Conservation (phyloP, 2,329 filamentous ascomycete species). For the Hysterium pulicare region DNA sequence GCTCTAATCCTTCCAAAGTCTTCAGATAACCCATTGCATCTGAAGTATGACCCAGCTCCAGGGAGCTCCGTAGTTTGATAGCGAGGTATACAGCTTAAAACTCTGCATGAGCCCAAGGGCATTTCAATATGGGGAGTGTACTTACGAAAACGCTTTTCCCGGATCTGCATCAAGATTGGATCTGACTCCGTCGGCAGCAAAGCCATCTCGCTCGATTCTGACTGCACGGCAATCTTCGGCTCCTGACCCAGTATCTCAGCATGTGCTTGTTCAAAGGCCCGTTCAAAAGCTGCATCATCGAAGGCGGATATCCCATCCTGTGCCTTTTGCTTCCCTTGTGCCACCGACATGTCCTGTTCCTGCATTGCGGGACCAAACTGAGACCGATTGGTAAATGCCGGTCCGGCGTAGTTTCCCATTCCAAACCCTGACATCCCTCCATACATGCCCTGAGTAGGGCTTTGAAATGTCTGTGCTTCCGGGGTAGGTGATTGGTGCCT, state of each 20-base stretch:
- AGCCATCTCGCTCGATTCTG: too few relatives aligned
- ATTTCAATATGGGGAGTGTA: constrained; percentile 10
- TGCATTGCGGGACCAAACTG: constrained; percentile 13
- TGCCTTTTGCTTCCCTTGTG: constrained; percentile 32
- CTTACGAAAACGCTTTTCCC: constrained; percentile 33
- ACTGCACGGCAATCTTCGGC: too few relatives aligned
- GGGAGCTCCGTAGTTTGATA: constrained; percentile 32
- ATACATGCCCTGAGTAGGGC: constrained; percentile 19
- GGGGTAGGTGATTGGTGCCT: constrained; percentile 34
- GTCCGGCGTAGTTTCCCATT: constrained; percentile 24
- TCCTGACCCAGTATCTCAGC: constrained; percentile 35
- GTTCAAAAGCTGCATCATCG: constrained; percentile 55
- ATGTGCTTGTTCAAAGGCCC: constrained; percentile 51
- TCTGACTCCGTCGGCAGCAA: constrained; percentile 24
- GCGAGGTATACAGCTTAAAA: constrained; percentile 27
- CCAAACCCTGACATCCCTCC: constrained; percentile 24
- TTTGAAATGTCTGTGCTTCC: constrained; percentile 25
- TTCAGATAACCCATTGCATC: constrained; percentile 25
- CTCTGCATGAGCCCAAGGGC: constrained; percentile 11
- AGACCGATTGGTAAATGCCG: constrained; percentile 25
- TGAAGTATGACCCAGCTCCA: constrained; percentile 23
- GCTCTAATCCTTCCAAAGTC: constrained; percentile 23
- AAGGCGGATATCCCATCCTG: constrained; percentile 41
- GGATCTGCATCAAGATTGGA: constrained; percentile 29
- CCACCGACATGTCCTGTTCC: constrained; percentile 18